These are phyloP conservation scores for Scleroderma citrinum DNA, from an alignment of 768 basidiomycete genomes.

Conservation along the genomic window DNA sequence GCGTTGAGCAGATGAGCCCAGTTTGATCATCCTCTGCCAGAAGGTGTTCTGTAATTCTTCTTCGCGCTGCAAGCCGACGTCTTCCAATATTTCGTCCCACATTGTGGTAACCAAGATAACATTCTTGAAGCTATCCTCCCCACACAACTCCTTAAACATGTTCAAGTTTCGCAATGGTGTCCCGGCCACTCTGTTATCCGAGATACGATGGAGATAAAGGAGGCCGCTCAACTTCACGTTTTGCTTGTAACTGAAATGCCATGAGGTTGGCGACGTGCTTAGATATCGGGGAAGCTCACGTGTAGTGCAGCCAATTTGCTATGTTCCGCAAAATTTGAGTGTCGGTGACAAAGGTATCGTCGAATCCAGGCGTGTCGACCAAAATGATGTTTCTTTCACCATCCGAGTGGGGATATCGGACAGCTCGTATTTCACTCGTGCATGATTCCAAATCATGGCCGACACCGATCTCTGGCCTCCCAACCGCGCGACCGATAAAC, in stretches of 20 bases:
- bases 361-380: slow-evolving; percentile 18
- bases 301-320: slow-evolving; percentile 21
- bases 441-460: slow-evolving; percentile 16
- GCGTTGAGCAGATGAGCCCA: slow-evolving; percentile 22
- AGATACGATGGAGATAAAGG: slow-evolving; percentile 26
- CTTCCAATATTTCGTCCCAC: slow-evolving; percentile 23
- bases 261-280: not conserved
- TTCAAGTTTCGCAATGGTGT: slow-evolving; percentile 23
- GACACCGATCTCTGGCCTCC: not conserved
- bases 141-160: slow-evolving; percentile 23
- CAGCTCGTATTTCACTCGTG: slow-evolving; percentile 15
- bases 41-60: slow-evolving; percentile 21
- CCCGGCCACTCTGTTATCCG: slow-evolving; percentile 20
- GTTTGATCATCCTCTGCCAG: slow-evolving; percentile 26
- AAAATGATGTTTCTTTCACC: slow-evolving; percentile 11
- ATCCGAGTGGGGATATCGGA: slow-evolving; percentile 11
- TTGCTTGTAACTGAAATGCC: slow-evolving; percentile 17
- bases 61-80: slow-evolving; percentile 21
- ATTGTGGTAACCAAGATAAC: slow-evolving; percentile 32
- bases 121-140: slow-evolving; percentile 22
- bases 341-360: slow-evolving; percentile 22
- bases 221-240: slow-evolving; percentile 25
- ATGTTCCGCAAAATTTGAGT: slow-evolving; percentile 21
- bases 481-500: not conserved
- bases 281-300: slow-evolving; percentile 13